Conservation (phyloP, 306 rosid genomes). For the Sophora flavescens region DNA sequence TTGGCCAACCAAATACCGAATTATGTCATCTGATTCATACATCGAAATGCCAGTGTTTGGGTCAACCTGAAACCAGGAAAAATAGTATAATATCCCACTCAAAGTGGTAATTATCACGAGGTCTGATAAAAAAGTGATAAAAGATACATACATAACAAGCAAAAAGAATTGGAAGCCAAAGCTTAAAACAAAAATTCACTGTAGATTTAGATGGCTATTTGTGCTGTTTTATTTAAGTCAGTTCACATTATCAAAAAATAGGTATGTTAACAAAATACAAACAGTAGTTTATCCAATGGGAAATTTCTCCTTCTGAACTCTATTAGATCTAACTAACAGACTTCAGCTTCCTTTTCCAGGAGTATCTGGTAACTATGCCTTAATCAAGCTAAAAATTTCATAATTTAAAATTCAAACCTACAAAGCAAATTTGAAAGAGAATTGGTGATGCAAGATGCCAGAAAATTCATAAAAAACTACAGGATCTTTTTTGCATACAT, state of each 20-base stretch:
- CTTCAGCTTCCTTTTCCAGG: constrained; percentile 31
- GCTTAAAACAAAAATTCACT: constrained; percentile 1
- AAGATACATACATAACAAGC: constrained; percentile 6
- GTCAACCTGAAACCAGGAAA: constrained; percentile 74
- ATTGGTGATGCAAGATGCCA: constrained; percentile 9
- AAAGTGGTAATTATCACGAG: constrained; percentile 15
- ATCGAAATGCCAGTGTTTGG: constrained; percentile 91
- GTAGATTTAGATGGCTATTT: constrained; percentile 21
- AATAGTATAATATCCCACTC: background rate
- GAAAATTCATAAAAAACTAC: constrained; percentile 31
- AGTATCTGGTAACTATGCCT: constrained; percentile 7
- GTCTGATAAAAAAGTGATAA: constrained; percentile 24
- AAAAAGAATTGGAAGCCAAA: background rate
- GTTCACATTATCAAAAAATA: constrained; percentile 1
- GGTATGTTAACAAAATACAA: constrained; percentile 1
- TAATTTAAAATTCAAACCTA: constrained; percentile 20
- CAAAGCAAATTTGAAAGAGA: constrained; percentile 16
- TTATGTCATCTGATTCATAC: constrained; percentile 98
- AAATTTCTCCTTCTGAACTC: background rate
- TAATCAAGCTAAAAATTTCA: background rate
- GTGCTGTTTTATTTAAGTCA: constrained; percentile 4
- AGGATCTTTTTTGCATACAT: constrained; percentile 9
- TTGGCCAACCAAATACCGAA: constrained; percentile 80
- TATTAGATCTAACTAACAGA: constrained; percentile 11
- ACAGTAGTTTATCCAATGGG: background rate